Evolutionary conservation across 2,329 filamentous ascomycete species (phyloP), one percentile per base, ranked within the genome.

Genomic region (Alternaria angustiovoidea): DNA sequence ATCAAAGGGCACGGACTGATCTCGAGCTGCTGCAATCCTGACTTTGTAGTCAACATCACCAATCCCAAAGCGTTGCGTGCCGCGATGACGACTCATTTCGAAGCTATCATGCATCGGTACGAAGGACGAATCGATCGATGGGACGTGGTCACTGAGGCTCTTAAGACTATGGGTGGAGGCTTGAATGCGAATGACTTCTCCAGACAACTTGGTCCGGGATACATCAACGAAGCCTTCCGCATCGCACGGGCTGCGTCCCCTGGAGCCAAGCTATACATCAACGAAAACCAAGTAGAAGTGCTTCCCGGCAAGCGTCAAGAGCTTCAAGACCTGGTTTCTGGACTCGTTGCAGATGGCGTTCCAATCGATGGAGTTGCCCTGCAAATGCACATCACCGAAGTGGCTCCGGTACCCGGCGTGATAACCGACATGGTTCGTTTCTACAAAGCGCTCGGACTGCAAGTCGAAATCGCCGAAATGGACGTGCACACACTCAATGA

Each of bases 321-420:
- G 20, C 51, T 55, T 9, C 28, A 54, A n/a, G 41, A 54, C 7
- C 41, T 59, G 20, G 59, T 62, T n/a, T 44, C 51, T 32, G 22
- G 44, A 22, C 44, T 59, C 4, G 51, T 62, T 11, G 43, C 44
- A 14, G 46, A 55, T 11, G 44, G 51, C 11, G 55, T 62, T 46
- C 59, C 55, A 14, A 54, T 62, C 43, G 59, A 62, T 38, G 54
- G 59, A 41, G 51, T 62, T 18, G 54, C 59, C n/a, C 54, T 62
- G n/a, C 59, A 62, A 22, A 54, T 62, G 48, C 59, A 62, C 12
- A 51, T 62, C 14, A 59, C 59, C 22, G 34, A 51, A 57, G 54
- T 51, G 4, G 49, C 44, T 7, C 54, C 51, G n/a, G n/a, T 44
- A 46, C 59, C 49, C 14, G 51, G 51, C n/a, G 44, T 62, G 16